These are phyloP conservation scores for Fusarium gaditjirri DNA, from an alignment of 2,329 filamentous ascomycete species.

Conservation along the genomic window DNA sequence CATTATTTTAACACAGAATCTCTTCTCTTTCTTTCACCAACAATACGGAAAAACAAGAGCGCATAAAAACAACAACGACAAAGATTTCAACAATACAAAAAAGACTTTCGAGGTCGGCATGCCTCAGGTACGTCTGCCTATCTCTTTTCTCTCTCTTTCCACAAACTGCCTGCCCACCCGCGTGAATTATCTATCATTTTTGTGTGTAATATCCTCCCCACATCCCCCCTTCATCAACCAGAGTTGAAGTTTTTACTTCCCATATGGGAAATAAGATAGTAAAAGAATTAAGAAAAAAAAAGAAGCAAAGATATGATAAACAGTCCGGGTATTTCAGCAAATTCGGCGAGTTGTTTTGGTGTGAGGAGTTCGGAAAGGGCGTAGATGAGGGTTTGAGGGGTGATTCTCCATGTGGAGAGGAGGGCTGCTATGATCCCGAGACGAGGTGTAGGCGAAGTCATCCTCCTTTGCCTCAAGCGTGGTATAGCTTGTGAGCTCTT, in stretches of 20 bases:
- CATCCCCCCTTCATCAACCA: not conserved
- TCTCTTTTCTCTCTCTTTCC: slow-evolving; percentile 17
- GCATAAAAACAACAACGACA: not conserved
- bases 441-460: not conserved
- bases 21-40: slow-evolving; percentile 7
- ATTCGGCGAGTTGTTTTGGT: slow-evolving; percentile 19
- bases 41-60: not conserved
- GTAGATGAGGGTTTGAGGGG: slow-evolving; percentile 9
- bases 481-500: not conserved
- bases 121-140: slow-evolving; percentile 27
- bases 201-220: slow-evolving; percentile 9
- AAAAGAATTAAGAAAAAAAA: not conserved
- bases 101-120: slow-evolving; percentile 6
- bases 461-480: not conserved
- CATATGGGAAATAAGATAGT: not conserved
- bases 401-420: not conserved
- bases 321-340: slow-evolving; percentile 36
- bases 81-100: slow-evolving; percentile 24
- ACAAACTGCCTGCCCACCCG: not conserved
- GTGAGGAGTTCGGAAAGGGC: not conserved
- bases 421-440: slow-evolving; percentile 9
- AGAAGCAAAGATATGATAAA: slow-evolving; percentile 12
- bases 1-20: not conserved
- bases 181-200: not conserved
- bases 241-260: not conserved